Evolutionary conservation across 2,329 filamentous ascomycete species (phyloP).

Genomic region (Mycosphaerelloides madeirae): DNA sequence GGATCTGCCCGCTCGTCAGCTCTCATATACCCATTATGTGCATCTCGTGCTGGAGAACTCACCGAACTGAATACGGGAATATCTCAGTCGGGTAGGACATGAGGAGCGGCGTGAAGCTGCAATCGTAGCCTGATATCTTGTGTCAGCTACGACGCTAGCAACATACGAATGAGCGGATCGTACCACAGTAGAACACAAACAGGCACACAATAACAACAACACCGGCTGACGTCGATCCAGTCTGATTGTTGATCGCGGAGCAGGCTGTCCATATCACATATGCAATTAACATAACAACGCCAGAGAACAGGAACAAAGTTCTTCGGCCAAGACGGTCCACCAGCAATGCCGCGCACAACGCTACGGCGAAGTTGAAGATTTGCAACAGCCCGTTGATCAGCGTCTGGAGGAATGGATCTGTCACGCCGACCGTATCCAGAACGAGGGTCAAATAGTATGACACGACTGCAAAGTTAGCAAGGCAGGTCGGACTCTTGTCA

Average conservation of each 20-base stretch:
- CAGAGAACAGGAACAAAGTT: slow-evolving; percentile 15
- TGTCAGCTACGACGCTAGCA: not conserved
- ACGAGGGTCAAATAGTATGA: slow-evolving; percentile 16
- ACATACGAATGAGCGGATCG: not conserved
- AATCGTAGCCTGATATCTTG: slow-evolving; percentile 16
- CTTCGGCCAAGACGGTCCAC: slow-evolving; percentile 15
- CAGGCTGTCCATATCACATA: slow-evolving; percentile 18
- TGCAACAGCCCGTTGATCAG: slow-evolving; percentile 16
- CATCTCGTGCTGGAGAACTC: not conserved
- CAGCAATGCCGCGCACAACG: slow-evolving; percentile 12
- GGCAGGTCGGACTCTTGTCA: too few relatives aligned
- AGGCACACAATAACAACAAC: slow-evolving; percentile 23
- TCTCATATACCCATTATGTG: not conserved
- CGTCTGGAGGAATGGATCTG: slow-evolving; percentile 37
- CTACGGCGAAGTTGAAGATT: slow-evolving; percentile 17
- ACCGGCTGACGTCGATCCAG: slow-evolving; percentile 17
- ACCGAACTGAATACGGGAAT: slow-evolving; percentile 19
- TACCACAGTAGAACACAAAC: slow-evolving; percentile 20
- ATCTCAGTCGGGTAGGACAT: slow-evolving; percentile 24
- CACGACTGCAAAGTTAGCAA: slow-evolving; percentile 16
- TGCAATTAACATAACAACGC: slow-evolving; percentile 14
- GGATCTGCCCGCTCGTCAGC: slow-evolving; percentile 13
- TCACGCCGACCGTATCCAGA: slow-evolving; percentile 13
- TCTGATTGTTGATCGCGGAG: slow-evolving; percentile 17
- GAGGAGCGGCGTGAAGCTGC: slow-evolving; percentile 19